These are phyloP conservation scores for Ophiostoma tasmaniense DNA, from an alignment of 2,329 filamentous ascomycete genomes.

Conservation along the genomic window DNA sequence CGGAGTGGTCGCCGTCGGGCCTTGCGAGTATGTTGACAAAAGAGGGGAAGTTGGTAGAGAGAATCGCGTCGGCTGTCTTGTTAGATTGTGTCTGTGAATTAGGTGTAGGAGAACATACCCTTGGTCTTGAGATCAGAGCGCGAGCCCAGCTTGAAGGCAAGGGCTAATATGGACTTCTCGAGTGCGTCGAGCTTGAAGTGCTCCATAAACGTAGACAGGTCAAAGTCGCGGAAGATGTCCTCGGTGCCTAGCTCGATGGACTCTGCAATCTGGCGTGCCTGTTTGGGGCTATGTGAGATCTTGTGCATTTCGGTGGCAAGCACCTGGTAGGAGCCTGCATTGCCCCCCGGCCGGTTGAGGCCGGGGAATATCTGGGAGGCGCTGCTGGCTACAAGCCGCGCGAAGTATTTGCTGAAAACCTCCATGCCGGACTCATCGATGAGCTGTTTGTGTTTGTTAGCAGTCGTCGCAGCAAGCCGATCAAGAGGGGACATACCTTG, in stretches of 20 bases:
- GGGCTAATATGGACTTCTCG: slow-evolving; percentile 75
- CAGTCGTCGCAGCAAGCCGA: background rate
- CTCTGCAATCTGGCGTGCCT: slow-evolving; percentile 86
- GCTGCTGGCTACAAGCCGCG: slow-evolving; percentile 85
- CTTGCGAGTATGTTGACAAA: slow-evolving; percentile 71
- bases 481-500: slow-evolving; percentile 53
- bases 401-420: slow-evolving; percentile 92
- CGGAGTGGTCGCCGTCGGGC: slow-evolving; percentile 55
- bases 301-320: slow-evolving; percentile 79
- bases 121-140: slow-evolving; percentile 80
- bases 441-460: slow-evolving; percentile 47
- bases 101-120: slow-evolving; percentile 51
- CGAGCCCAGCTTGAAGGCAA: slow-evolving; percentile 78
- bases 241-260: slow-evolving; percentile 84
- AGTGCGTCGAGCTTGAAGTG: slow-evolving; percentile 90
- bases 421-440: slow-evolving; percentile 99
- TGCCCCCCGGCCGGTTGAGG: slow-evolving; percentile 61
- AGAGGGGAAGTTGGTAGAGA: slow-evolving; percentile 67
- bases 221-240: slow-evolving; percentile 91
- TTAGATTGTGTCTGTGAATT: background rate
- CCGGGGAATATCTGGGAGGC: slow-evolving; percentile 83
- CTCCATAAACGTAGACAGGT: slow-evolving; percentile 89
- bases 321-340: slow-evolving; percentile 74
- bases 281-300: slow-evolving; percentile 68
- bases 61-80: slow-evolving; percentile 73